Evolutionary conservation across 2,329 filamentous ascomycete species (phyloP).

Genomic region (Talaromyces albobiverticillius): DNA sequence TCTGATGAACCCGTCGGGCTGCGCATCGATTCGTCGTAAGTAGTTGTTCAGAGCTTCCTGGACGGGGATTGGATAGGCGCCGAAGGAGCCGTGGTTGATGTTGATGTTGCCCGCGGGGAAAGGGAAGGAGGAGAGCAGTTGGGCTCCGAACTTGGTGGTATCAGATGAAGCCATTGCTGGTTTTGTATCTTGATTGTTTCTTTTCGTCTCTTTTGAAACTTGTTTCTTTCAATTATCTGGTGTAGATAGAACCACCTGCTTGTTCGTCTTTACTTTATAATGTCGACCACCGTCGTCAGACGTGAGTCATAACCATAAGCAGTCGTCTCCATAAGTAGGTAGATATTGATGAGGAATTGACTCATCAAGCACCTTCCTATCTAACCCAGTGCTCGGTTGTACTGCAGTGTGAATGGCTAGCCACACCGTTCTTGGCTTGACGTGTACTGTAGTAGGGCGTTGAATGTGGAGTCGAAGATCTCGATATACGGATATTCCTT

Average conservation of each 20-base stretch:
- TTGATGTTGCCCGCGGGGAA: constrained; percentile 3
- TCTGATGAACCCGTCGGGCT: constrained; percentile 74
- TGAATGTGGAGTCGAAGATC: no score
- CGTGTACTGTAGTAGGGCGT: no score
- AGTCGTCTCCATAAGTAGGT: neutral
- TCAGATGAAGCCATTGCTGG: neutral
- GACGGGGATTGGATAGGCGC: constrained; percentile 66
- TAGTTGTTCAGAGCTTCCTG: constrained; percentile 58
- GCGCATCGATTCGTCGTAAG: constrained; percentile 64
- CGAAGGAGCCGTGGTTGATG: constrained; percentile 62
- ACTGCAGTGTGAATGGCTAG: neutral
- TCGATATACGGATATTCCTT: no score
- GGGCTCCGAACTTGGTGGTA: neutral
- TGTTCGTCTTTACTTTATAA: neutral
- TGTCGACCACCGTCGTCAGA: neutral
- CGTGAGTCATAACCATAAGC: neutral
- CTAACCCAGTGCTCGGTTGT: neutral
- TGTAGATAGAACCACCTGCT: neutral
- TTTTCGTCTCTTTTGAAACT: neutral
- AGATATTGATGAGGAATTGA: no score
- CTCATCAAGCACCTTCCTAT: neutral
- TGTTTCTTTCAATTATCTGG: neutral
- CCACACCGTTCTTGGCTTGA: no score
- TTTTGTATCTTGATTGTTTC: neutral
- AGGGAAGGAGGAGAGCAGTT: constrained; percentile 42